Conservation (phyloP, 23 red algal species). For the Chondrus crispus region DNA sequence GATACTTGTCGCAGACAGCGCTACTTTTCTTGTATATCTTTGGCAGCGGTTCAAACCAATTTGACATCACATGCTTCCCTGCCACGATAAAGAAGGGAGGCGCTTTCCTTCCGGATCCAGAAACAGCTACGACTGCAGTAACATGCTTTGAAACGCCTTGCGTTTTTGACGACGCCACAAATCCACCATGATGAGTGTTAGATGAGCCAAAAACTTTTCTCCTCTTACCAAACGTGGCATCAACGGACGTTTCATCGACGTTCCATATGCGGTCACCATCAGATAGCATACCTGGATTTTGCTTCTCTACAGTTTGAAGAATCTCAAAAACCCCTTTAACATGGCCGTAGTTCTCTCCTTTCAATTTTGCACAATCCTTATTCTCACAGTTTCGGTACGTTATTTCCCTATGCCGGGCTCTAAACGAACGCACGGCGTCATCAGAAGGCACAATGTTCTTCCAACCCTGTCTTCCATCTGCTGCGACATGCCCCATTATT, state of each 20-base stretch:
- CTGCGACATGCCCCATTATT: not conserved
- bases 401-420: constrained; percentile 3
- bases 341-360: not conserved
- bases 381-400: not conserved
- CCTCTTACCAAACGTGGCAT: no score
- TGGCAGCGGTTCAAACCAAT: not conserved
- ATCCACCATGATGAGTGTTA: no score
- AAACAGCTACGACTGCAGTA: not conserved
- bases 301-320: no score
- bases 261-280: no score
- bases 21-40: not conserved
- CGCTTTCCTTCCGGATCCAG: not conserved
- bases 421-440: not conserved
- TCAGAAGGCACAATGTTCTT: not conserved
- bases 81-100: not conserved
- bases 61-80: not conserved
- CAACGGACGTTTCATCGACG: no score
- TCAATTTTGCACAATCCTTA: not conserved
- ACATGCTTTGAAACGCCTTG: not conserved
- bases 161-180: no score
- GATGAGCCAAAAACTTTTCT: no score
- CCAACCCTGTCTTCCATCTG: not conserved
- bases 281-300: no score
- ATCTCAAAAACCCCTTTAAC: no score
- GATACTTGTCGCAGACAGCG: not conserved